Percentiles rank a stretch among this genome's conserved stretches.
These are phyloP conservation scores for Leersia perrieri DNA, from an alignment of 176 grass and related monocot species.

Conservation along the genomic window DNA sequence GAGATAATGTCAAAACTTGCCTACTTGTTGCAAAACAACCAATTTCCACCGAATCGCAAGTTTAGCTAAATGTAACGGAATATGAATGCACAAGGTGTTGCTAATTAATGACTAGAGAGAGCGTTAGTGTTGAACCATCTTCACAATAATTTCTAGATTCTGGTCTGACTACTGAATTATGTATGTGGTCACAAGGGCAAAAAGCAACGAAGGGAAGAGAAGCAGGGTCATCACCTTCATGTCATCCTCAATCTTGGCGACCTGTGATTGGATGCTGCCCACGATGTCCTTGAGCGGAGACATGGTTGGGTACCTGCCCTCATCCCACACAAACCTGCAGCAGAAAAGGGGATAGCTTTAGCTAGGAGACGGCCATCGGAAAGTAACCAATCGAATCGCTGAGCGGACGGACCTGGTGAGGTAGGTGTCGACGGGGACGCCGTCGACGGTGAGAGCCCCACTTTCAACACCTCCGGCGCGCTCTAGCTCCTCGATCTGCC, in stretches of 20 bases:
- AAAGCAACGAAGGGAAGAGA: background rate
- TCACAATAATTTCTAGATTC: background rate
- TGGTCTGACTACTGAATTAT: background rate
- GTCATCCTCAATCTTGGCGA: slow-evolving; percentile 96
- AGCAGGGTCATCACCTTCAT: slow-evolving; percentile 60
- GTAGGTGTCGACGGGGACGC: slow-evolving; percentile 88
- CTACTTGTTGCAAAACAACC: background rate
- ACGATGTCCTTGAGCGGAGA: slow-evolving; percentile 81
- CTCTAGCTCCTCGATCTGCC: slow-evolving; percentile 96
- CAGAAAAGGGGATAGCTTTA: background rate
- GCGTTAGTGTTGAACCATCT: background rate
- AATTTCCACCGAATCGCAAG: background rate
- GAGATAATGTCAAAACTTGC: background rate
- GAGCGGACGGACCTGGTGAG: slow-evolving; percentile 61
- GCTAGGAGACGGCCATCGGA: background rate
- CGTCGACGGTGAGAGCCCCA: slow-evolving; percentile 77
- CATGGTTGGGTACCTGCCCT: slow-evolving; percentile 84
- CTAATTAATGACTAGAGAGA: background rate
- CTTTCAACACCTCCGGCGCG: slow-evolving; percentile 51
- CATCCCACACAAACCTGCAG: slow-evolving; percentile 92
- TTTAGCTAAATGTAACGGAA: background rate
- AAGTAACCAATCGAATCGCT: background rate
- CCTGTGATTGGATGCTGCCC: slow-evolving; percentile 73
- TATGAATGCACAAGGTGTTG: background rate
- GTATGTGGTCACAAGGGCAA: background rate